Evolutionary conservation across 2,329 filamentous ascomycete genomes (phyloP), one percentile per base, ranked within the genome.

Genomic region (Aspergillus flavus): DNA sequence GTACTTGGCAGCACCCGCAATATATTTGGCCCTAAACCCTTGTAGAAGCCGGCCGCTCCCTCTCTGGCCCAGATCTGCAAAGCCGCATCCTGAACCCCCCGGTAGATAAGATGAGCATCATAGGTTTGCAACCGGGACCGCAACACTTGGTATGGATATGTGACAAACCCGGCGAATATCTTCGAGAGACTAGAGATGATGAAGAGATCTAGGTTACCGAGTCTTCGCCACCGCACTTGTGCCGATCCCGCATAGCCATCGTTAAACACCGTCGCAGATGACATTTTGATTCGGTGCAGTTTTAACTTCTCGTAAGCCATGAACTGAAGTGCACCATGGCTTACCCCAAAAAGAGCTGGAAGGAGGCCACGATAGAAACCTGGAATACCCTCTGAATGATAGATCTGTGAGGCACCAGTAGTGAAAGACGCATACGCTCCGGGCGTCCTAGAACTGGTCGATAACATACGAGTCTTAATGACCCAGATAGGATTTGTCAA

Each of bases 401-500:
- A 85, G 23, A 99, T 87, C 52, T 87, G 85, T 43, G 77, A 78
- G 2, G 89, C 86, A 32, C 95, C 95, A 56, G 89, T 85, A 68
- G 84, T 80, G 83, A 97, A 92, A 68, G 87, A 90, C 19, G 87
- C 85, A 78, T 99, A 99, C 1, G 94, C 95, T 16, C 93, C 93
- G 2, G 85, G 86, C 6, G 88, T 85, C 60, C 86, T 83, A 57
- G 87, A 86, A 68, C 95, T 92, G 4, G 92, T 94, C 34, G 93
- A 93, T 28, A 98, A 84, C 93, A 99, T 98, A 66, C 95, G 91
- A 10, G 94, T 98, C 83, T 98, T 98, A 76, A 99, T 88, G 3
- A 99, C 95, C 95, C 95, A 99, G 71, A 99, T 89, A 2, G 95
- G 95, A 76, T 98, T 98, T 34, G 95, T 98, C 68, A 94, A 84